Evolutionary conservation across 2,329 filamentous ascomycete genomes (phyloP).

Genomic region (Clathrospora elynae): DNA sequence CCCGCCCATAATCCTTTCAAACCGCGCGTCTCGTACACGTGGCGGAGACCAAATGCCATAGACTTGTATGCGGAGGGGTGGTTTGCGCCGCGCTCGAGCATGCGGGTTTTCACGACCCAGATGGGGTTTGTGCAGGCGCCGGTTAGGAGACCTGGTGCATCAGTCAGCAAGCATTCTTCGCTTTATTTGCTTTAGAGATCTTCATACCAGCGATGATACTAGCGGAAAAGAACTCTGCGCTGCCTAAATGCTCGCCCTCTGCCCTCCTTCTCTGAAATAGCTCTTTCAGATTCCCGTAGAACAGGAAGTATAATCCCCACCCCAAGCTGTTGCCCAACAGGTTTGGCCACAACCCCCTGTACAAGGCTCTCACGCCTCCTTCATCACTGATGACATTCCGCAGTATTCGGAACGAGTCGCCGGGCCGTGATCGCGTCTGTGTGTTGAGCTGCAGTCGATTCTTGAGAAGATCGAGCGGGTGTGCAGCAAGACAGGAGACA

Average conservation of each 20-base stretch:
- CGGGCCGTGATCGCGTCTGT: conserved; percentile 52
- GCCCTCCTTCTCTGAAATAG: conserved; percentile 53
- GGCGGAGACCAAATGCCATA: conserved; percentile 71
- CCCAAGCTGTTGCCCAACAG: conserved; percentile 86
- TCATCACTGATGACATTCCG: conserved; percentile 60
- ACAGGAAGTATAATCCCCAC: conserved; percentile 92
- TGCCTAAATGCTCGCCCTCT: conserved; percentile 55
- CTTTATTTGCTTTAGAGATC: no score
- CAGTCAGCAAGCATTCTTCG: conserved; percentile 15
- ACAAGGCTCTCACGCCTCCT: conserved; percentile 70
- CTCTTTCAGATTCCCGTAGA: conserved; percentile 66
- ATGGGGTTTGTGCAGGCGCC: conserved; percentile 89
- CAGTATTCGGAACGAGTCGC: conserved; percentile 60
- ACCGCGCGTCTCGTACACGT: conserved; percentile 74
- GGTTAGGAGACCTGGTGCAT: conserved; percentile 69
- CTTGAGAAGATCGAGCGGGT: conserved; percentile 95
- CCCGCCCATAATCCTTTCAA: conserved; percentile 84
- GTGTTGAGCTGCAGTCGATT: conserved; percentile 78
- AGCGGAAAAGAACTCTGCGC: conserved; percentile 79
- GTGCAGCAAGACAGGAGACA: conserved; percentile 82
- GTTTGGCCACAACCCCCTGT: conserved; percentile 88
- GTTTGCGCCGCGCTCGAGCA: conserved; percentile 81
- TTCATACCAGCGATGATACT: conserved; percentile 66
- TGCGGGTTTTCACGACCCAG: conserved; percentile 98
- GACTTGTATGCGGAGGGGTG: conserved; percentile 79